A percentile compares a stretch with the other conserved stretches of the same genome.
Conservation (phyloP, 441 rosid genomes). For the Pelargonium exstipulatum region DNA sequence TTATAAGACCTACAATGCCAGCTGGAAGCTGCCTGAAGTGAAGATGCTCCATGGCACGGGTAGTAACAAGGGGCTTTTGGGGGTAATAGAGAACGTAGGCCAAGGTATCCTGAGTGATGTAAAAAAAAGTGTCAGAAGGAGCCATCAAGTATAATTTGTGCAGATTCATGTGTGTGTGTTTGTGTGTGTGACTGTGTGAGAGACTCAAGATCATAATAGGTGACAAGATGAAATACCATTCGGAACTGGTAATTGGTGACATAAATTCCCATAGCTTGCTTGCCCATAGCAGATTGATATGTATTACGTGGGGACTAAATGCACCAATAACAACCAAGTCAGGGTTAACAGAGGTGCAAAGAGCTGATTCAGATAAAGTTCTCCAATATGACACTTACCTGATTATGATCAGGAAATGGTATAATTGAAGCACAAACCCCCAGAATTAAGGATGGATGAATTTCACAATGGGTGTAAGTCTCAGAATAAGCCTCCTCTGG, state of each 20-base stretch:
- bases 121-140: slow-evolving; percentile 13
- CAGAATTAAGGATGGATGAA: slow-evolving; percentile 91
- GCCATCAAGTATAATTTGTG: background rate
- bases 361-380: background rate
- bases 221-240: slow-evolving; percentile 47
- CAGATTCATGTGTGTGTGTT: no score
- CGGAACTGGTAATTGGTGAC: slow-evolving; percentile 96
- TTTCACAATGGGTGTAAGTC: slow-evolving; percentile 95
- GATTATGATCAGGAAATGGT: slow-evolving; percentile 99
- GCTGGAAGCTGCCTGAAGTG: slow-evolving; percentile 99
- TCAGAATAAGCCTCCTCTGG: slow-evolving; percentile 79
- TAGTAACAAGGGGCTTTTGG: slow-evolving; percentile 95
- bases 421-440: slow-evolving; percentile 98
- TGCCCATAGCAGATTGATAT: slow-evolving; percentile 99
- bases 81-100: slow-evolving; percentile 98
- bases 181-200: background rate
- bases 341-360: background rate
- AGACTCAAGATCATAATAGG: slow-evolving; percentile 7
- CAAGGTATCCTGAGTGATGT: slow-evolving; percentile 64
- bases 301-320: slow-evolving; percentile 95
- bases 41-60: slow-evolving; percentile 99
- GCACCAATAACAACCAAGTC: slow-evolving; percentile 25
- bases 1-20: slow-evolving; percentile 63
- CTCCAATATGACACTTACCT: slow-evolving; percentile 39
- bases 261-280: slow-evolving; percentile 99